phyloP scores from a whole-genome alignment of 1,139 yeast species.

The Debaryomyces subglobosus region DNA sequence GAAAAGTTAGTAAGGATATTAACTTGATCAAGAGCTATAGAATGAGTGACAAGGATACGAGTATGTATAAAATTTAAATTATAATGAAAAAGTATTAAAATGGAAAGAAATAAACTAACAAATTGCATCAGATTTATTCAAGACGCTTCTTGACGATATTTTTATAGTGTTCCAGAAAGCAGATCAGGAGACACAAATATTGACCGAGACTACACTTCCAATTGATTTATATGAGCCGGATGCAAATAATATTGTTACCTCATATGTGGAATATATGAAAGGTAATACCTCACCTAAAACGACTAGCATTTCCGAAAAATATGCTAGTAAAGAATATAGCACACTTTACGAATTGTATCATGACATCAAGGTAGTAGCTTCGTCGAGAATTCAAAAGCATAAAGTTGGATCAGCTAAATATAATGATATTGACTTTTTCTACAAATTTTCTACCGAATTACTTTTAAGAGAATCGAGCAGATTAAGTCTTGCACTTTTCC shows the following conservation, averaged over 20 bases:
- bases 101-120: not conserved
- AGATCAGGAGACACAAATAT: slow-evolving; percentile 35
- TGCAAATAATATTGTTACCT: slow-evolving; percentile 43
- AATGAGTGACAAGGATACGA: not conserved
- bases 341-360: slow-evolving; percentile 63
- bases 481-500: slow-evolving; percentile 29
- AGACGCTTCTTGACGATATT: slow-evolving; percentile 17
- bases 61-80: not conserved
- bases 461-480: slow-evolving; percentile 71
- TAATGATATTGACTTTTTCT: slow-evolving; percentile 64
- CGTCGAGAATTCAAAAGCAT: slow-evolving; percentile 48
- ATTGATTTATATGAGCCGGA: slow-evolving; percentile 47
- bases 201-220: slow-evolving; percentile 46
- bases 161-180: slow-evolving; percentile 34
- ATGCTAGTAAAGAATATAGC: slow-evolving; percentile 34
- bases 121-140: slow-evolving; percentile 8
- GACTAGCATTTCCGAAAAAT: slow-evolving; percentile 27
- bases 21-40: not conserved
- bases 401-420: slow-evolving; percentile 63
- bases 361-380: slow-evolving; percentile 70
- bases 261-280: slow-evolving; percentile 40
- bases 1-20: not conserved
- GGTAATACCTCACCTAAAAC: slow-evolving; percentile 22
- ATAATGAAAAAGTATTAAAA: not conserved
- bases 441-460: slow-evolving; percentile 69